These are phyloP conservation scores for Hypericum androsaemum DNA, from an alignment of 345 rosid genomes.

Conservation along the genomic window DNA sequence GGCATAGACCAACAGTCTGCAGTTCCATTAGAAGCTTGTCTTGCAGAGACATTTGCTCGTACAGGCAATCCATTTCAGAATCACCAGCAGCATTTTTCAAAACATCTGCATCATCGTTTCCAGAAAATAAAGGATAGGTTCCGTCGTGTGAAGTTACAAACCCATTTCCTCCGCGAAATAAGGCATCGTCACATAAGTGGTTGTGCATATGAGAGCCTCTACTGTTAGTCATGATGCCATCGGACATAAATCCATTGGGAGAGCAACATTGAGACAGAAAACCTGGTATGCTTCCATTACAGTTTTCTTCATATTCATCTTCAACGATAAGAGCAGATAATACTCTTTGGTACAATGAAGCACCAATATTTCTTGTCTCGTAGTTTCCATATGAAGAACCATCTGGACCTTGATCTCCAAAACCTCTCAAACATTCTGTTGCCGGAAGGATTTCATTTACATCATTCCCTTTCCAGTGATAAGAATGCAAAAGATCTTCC, in stretches of 20 bases:
- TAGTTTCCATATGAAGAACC: constrained; percentile 16
- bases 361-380: constrained; percentile 17
- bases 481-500: constrained; percentile 21
- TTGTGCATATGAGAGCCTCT: constrained; percentile 10
- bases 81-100: constrained; percentile 10
- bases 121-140: constrained; percentile 12
- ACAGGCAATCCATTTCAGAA: constrained; percentile 23
- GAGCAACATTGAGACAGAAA: constrained; percentile 20
- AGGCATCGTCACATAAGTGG: constrained; percentile 10
- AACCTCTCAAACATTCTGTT: constrained; percentile 11
- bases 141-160: constrained; percentile 11
- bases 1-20: constrained; percentile 38
- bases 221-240: constrained; percentile 16
- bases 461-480: constrained; percentile 17
- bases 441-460: constrained; percentile 14
- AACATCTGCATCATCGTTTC: constrained; percentile 12
- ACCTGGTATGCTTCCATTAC: constrained; percentile 21
- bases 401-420: constrained; percentile 14
- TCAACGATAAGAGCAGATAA: constrained; percentile 45
- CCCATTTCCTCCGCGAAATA: constrained; percentile 17
- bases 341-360: constrained; percentile 49
- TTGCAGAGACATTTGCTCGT: constrained; percentile 29
- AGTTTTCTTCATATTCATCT: constrained; percentile 31
- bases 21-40: constrained; percentile 40
- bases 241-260: constrained; percentile 17